Evolutionary conservation across 768 basidiomycete species (phyloP).

Genomic region (Tylopilus balloui): DNA sequence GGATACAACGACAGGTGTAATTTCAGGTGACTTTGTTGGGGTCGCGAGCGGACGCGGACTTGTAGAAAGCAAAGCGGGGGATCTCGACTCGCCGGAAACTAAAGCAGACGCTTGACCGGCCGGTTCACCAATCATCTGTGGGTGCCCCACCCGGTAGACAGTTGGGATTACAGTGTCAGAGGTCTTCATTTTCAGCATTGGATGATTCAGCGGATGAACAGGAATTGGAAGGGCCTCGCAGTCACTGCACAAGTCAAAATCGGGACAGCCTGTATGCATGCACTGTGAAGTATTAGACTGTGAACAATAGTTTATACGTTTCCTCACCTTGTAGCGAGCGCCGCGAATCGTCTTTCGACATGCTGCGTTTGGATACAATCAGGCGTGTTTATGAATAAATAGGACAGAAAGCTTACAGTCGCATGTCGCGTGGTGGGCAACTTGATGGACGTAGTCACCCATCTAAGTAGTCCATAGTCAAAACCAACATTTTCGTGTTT

Average conservation of each 20-base stretch:
- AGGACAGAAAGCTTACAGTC: conserved; percentile 35
- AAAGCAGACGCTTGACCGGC: not conserved
- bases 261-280: conserved; percentile 70
- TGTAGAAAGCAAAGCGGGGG: not conserved
- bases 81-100: not conserved
- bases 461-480: conserved; percentile 21
- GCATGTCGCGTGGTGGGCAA: conserved; percentile 56
- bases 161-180: conserved; percentile 45
- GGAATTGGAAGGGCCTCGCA: conserved; percentile 81
- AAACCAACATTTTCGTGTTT: not conserved
- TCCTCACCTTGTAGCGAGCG: conserved; percentile 64
- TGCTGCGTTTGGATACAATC: conserved; percentile 12
- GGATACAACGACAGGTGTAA: not conserved
- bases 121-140: conserved; percentile 1
- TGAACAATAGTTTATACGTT: not conserved
- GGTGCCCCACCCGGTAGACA: conserved; percentile 31
- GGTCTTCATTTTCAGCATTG: conserved; percentile 68
- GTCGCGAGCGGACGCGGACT: not conserved
- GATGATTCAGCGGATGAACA: conserved; percentile 67
- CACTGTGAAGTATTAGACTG: conserved; percentile 46
- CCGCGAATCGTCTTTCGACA: conserved; percentile 56
- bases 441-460: conserved; percentile 21
- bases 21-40: not conserved
- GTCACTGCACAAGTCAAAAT: conserved; percentile 74
- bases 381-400: not conserved